Evolutionary conservation across 1,284 basidiomycete genomes (phyloP).

Genomic region (Rhodotorula sp.): DNA sequence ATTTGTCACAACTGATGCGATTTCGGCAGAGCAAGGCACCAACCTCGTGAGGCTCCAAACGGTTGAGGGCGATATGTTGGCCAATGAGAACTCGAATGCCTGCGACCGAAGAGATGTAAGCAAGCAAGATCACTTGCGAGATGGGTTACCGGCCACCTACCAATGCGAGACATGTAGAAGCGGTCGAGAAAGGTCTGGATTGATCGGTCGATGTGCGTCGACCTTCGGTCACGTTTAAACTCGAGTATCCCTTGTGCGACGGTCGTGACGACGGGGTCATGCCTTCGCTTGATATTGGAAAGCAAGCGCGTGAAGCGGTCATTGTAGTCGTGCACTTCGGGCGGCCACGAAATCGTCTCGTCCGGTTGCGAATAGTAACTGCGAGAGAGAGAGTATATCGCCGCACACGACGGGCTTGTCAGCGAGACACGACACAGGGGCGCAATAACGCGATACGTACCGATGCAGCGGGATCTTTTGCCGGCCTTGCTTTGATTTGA

Average conservation of each 20-base stretch:
- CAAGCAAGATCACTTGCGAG: background rate
- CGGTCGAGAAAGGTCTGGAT: constrained; percentile 92
- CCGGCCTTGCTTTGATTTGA: constrained; percentile 27
- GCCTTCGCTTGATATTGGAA: constrained; percentile 86
- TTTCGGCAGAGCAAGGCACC: background rate
- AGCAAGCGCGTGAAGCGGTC: constrained; percentile 82
- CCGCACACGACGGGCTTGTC: background rate
- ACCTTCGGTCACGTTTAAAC: constrained; percentile 57
- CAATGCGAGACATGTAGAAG: constrained; percentile 96
- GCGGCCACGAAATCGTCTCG: constrained; percentile 72
- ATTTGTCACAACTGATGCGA: background rate
- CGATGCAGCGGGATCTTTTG: constrained; percentile 33
- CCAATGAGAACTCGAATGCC: constrained; percentile 91
- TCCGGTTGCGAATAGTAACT: constrained; percentile 81
- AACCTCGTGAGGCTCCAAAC: constrained; percentile 71
- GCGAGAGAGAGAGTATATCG: constrained; percentile 16
- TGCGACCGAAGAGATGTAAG: background rate
- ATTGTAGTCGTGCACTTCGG: constrained; percentile 92
- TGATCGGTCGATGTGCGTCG: constrained; percentile 70
- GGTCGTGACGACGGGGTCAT: constrained; percentile 97
- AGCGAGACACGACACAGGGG: background rate
- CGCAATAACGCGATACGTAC: constrained; percentile 8
- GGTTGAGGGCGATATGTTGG: constrained; percentile 86
- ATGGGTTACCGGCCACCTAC: constrained; percentile 2
- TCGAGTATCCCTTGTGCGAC: constrained; percentile 77